Evolutionary conservation across 2,329 filamentous ascomycete species (phyloP).

Genomic region (Fusarium neocosmosporiellum): DNA sequence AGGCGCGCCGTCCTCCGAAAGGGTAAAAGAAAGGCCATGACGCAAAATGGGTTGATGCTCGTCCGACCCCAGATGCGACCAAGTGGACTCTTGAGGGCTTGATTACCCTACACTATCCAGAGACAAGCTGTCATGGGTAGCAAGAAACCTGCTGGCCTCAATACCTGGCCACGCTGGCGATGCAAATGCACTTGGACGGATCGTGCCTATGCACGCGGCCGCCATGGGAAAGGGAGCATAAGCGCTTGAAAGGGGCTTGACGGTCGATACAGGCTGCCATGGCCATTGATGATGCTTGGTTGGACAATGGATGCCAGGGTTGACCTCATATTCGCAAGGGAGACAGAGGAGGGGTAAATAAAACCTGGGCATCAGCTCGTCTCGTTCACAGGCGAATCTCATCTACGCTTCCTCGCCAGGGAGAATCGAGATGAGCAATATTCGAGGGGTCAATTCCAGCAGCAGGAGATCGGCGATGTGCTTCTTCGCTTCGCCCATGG

Average conservation of each 20-base stretch:
- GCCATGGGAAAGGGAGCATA: conserved; percentile 6
- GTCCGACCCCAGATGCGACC: conserved; percentile 30
- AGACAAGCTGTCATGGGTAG: conserved; percentile 14
- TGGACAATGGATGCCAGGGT: conserved; percentile 30
- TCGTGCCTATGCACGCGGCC: conserved; percentile 18
- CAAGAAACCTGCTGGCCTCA: conserved; percentile 35
- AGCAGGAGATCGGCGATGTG: conserved; percentile 4
- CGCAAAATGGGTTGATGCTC: conserved; percentile 36
- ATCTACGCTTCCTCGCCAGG: conserved; percentile 22
- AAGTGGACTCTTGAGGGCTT: conserved; percentile 33
- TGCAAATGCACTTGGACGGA: conserved; percentile 33
- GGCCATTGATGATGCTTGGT: conserved; percentile 24
- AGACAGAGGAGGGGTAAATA: conserved; percentile 21
- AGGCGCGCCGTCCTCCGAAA: conserved; percentile 37
- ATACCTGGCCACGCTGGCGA: conserved; percentile 41
- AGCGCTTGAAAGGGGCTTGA: conserved; percentile 34
- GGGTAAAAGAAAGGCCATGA: conserved; percentile 32
- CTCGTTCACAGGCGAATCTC: conserved; percentile 19
- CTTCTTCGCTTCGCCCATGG: neutral
- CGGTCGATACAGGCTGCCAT: conserved; percentile 6
- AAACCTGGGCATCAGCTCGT: conserved; percentile 15
- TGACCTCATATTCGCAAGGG: conserved; percentile 20
- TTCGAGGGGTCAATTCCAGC: conserved; percentile 16
- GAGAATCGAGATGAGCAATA: conserved; percentile 35
- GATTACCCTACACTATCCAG: conserved; percentile 39